Conservation (phyloP, 2,329 filamentous ascomycete species). For the Colletotrichum plurivorum region DNA sequence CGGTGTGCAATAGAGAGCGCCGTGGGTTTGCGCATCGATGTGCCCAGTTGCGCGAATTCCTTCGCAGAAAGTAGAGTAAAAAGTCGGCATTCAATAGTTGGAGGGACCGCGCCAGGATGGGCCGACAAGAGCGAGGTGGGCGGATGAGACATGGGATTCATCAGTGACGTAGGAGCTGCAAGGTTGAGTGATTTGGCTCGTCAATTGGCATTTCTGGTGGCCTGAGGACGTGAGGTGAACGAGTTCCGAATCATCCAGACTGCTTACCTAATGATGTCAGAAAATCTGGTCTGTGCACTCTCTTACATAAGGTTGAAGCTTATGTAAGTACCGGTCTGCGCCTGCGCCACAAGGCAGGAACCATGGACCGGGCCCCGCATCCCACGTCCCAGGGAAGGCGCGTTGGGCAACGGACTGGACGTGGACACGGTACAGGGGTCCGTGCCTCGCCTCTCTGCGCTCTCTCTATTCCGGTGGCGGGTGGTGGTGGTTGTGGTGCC, state of each 20-base stretch:
- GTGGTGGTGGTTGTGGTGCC: background rate
- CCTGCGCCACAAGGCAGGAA: conserved; percentile 13
- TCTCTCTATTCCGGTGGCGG: conserved; percentile 21
- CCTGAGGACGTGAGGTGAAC: conserved; percentile 7
- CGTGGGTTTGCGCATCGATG: background rate
- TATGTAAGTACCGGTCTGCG: conserved; percentile 14
- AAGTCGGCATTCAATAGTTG: conserved; percentile 8
- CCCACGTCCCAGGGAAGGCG: conserved; percentile 7
- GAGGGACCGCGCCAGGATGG: conserved; percentile 21
- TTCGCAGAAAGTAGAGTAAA: background rate
- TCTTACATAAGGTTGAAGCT: conserved; percentile 15
- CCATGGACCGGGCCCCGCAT: conserved; percentile 4
- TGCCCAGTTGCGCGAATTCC: conserved; percentile 19
- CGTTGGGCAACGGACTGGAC: conserved; percentile 13
- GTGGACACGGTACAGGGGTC: conserved; percentile 31
- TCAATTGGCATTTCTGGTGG: background rate
- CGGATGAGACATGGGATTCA: conserved; percentile 8
- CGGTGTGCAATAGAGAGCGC: background rate
- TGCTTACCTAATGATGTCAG: background rate
- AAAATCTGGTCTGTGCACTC: background rate
- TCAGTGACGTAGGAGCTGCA: conserved; percentile 28
- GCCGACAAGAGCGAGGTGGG: conserved; percentile 28
- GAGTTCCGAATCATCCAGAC: background rate
- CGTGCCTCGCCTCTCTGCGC: conserved; percentile 6
- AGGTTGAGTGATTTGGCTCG: conserved; percentile 4